Percentiles rank a stretch among this genome's conserved stretches.
These are phyloP conservation scores for Trichophyton benhamiae DNA, from an alignment of 2,329 filamentous ascomycete genomes.

Conservation along the genomic window DNA sequence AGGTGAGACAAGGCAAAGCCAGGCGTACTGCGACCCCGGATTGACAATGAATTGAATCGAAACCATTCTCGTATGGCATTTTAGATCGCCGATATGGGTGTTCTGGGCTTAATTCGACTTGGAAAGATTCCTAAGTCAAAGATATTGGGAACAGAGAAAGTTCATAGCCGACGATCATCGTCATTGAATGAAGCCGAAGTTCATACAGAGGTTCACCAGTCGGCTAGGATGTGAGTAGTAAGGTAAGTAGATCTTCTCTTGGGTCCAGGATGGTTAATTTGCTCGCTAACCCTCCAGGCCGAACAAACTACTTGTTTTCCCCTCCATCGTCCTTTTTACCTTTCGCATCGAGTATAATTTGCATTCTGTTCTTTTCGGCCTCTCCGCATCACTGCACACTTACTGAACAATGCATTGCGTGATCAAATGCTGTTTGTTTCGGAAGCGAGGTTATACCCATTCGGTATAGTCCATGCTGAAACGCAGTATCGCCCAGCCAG, in stretches of 20 bases:
- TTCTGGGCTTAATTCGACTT: neutral
- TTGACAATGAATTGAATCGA: neutral
- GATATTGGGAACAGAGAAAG: neutral
- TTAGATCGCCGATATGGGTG: neutral
- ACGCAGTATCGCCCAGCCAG: neutral
- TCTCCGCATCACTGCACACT: neutral
- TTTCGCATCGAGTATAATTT: neutral
- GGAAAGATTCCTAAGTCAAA: neutral
- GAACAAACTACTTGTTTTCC: neutral
- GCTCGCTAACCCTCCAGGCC: neutral
- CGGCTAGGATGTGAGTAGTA: neutral
- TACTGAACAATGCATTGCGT: neutral
- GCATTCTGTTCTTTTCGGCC: neutral
- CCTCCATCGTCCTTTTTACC: neutral
- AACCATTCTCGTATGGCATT: neutral
- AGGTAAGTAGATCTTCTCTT: neutral
- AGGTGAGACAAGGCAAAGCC: neutral
- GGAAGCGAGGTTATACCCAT: slow-evolving; percentile 1
- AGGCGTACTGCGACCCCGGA: neutral
- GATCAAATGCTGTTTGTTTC: neutral
- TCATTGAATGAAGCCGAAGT: neutral
- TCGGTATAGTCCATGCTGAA: neutral
- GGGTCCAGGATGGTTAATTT: neutral
- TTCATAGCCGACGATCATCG: neutral
- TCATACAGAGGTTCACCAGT: neutral